Base-by-base conservation (phyloP, 352 stramenopile species). In the Phytophthora cryptogea region DNA sequence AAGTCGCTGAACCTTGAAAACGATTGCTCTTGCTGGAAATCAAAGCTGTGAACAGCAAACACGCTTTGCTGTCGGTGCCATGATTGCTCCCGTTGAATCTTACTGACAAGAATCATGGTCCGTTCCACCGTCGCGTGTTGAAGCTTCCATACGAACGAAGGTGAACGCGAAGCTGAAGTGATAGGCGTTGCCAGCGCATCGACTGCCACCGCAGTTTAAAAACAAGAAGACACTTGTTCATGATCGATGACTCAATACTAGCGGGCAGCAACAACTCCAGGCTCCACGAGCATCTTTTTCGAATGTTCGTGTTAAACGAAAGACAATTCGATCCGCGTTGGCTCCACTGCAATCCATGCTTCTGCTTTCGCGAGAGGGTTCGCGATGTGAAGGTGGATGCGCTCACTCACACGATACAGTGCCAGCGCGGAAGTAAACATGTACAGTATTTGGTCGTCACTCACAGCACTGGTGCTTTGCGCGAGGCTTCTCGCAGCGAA, bases 361-460 rank as follows among this genome's bases (percentile, higher is more conserved):
- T 42, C 28, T 3, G 13, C 39, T 57, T 59, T 31, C 31, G 14
- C 31, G 53, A 45, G 26, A 60, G 53, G 53, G 41, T 53, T 60
- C 23, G 41, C 32, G 53, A 60, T 60, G 41, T 60, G 53, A 60
- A 59, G 20, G n/a, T 36, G 33, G 43, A 59, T 59, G 30, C 45
- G 33, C 26, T 37, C 8, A n/a, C 8, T n/a, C 31, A 13, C 31
- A 11, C 31, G 31, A 36, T 36, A 23, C 20, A 23, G 20, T 23
- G 2, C 20, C 20, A 2, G 20, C 20, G 20, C 17, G 16, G 39
- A 44, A 44, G 39, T 44, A 27, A 13, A 23, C 20, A 23, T 23
- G 20, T 23, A 23, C 20, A 23, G 20, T 23, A 23, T 23, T 23
- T 23, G 20, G 20, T 23, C 20, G 20, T 23, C 20, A 23, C 20